Base-by-base conservation (phyloP, 2,329 filamentous ascomycete species). In the Diaporthe sp. region DNA sequence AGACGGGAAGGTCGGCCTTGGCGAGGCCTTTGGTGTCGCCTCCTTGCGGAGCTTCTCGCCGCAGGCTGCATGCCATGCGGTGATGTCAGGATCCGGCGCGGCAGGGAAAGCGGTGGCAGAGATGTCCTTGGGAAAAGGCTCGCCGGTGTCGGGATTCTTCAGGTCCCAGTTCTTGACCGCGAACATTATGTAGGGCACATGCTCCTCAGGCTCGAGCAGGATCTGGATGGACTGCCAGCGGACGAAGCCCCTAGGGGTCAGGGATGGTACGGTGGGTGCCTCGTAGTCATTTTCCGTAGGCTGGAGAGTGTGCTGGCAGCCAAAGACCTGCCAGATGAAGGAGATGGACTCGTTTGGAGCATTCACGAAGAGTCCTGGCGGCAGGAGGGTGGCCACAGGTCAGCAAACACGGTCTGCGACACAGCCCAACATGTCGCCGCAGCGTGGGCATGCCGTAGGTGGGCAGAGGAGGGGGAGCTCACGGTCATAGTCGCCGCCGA, bases 171-270 rank as follows among this genome's bases (percentile, higher is more conserved):
- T 88, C 76, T 90, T 89, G 4, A 98, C 94, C 0, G 95, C 95
- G 80, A 91, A 92, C 80, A 97, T 95, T 34, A 99, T 84, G 80
- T 95, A 96, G 0, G 92, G 91, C 0, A 95, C 94, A 85, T 98
- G 96, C 80, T 97, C 94, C 79, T 97, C 93, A 0, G 97, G 97
- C 2, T 93, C 94, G 2, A 98, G 90, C 49, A 98, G 87, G 31
- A 98, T 90, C 85, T 98, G 95, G 73, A 98, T 94, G 0, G 94
- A 95, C 86, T 98, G 94, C 96, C 96, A 99, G 82, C 95, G 92
- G 58, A 96, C 94, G 83, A 98, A 99, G 55, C 97, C 97, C 80
- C 92, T 91, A 0, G 90, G 88, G 49, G 96, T 97, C 74, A 99
- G 86, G 19, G 95, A 94, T 0, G 97, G 97, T 57, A 98, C 90